Evolutionary conservation across 2,329 filamentous ascomycete species (phyloP), one percentile per base, ranked within the genome.

Genomic region (Zasmidium angulare): DNA sequence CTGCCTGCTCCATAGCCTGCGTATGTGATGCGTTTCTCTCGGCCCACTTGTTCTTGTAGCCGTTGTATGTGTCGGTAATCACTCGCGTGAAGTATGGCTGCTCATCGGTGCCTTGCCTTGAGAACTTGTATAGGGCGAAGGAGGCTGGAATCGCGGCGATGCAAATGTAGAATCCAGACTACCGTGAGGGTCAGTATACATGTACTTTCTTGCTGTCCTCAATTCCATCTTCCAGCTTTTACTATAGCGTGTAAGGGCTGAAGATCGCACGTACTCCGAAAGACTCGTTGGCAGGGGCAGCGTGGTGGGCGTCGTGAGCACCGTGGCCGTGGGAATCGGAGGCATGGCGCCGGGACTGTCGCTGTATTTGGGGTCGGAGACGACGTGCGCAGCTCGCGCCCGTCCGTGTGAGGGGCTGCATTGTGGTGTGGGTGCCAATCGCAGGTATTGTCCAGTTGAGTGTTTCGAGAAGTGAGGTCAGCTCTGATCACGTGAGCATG

Each of bases 1-100:
- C 86, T 22, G 86, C 86, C 75, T 84, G 82, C 77, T 89, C 85
- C 63, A 88, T 75, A 64, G 83, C 81, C 59, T 78, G 77, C 11
- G 83, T 84, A 73, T 87, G 86, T 53, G 87, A 69, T 56, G 82
- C 80, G 70, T 88, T 89, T 66, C 81, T 78, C 66, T 79, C 76
- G 55, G 81, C 81, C 74, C 80, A 84, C 46, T 76, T 71, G 60
- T 83, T 79, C 67, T 84, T 78, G 59, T 79, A 80, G 21, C 81
- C 74, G 36, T 79, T 79, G 72, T 83, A 87, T 65, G 80, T 80
- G 64, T 81, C 75, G 66, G 86, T 83, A 69, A 89, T 85, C 68
- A 84, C 59, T 55, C 78, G 72, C 29, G 80, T 79, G 60, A 84
- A 70, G 62, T 74, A 74, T 3, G 77, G 72, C 53, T 74, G 69